Conservation (phyloP, 2,329 filamentous ascomycete genomes). For the Clonostachys sp. region DNA sequence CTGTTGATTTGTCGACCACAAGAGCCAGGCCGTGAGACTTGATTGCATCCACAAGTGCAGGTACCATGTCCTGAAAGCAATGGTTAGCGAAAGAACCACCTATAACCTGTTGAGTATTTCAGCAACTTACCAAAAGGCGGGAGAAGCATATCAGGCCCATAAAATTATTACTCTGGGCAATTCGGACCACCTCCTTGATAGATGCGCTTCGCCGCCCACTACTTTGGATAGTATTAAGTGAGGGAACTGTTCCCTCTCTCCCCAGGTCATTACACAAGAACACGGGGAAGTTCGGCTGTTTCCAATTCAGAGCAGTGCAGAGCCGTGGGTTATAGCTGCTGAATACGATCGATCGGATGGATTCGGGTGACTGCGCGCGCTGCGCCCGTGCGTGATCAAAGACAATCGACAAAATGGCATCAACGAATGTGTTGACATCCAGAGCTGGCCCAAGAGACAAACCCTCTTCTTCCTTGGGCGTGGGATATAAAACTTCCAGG, state of each 20-base stretch:
- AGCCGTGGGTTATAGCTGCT: constrained; percentile 87
- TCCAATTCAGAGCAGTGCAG: constrained; percentile 96
- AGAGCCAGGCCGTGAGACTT: constrained; percentile 91
- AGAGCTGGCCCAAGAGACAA: constrained; percentile 68
- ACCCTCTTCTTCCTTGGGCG: constrained; percentile 63
- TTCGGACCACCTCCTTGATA: constrained; percentile 90
- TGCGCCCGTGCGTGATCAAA: constrained; percentile 83
- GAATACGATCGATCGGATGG: constrained; percentile 85
- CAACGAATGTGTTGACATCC: constrained; percentile 83
- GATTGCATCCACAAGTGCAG: constrained; percentile 85
- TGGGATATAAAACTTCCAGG: constrained; percentile 87
- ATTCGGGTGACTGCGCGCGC: constrained; percentile 58
- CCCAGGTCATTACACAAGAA: constrained; percentile 93
- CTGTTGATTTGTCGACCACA: constrained; percentile 78
- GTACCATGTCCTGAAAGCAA: constrained; percentile 73
- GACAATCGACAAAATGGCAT: constrained; percentile 76
- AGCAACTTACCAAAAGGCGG: constrained; percentile 68
- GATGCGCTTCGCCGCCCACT: constrained; percentile 74
- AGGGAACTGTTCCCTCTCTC: constrained; percentile 41
- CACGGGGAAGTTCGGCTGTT: constrained; percentile 96
- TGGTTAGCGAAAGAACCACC: constrained; percentile 9
- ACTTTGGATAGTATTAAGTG: constrained; percentile 31
- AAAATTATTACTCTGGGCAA: constrained; percentile 93
- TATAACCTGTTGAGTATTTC: not conserved
- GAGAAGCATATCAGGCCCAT: constrained; percentile 95